Evolutionary conservation across 495 filamentous ascomycete genomes (phyloP), one percentile per base, ranked within the genome.

Genomic region (Chaetomium fimeti): DNA sequence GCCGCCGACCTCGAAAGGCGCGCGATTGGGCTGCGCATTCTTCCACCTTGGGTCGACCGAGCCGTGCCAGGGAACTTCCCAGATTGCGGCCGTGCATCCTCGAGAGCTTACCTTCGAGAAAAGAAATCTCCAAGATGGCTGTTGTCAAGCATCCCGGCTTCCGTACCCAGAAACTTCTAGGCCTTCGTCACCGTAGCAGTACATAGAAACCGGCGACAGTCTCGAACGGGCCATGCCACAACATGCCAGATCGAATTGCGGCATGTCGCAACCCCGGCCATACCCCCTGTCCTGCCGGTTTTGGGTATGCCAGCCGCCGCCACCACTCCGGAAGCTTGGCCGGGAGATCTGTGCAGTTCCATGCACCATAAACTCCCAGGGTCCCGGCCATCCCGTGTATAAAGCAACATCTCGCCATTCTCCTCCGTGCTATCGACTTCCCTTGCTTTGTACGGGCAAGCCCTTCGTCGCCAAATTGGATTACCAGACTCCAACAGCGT

Each of bases 301-400:
- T 63, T 60, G 66, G 66, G 27, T 60, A 42, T 62, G 61, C 58
- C 57, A 68, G 57, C 66, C 64, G 54, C 66, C 64, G 61, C 51
- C 66, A 64, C 20, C 55, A 45, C 64, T 64, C 68, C 65, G 57
- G 51, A 56, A 67, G 63, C 65, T 43, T 66, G 65, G 66, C 52
- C 57, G 59, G 40, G 64, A 57, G 64, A 60, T 56, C 58, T 51
- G 42, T 57, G 58, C 58, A 62, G 51, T 43, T 57, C 57, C 49
- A 45, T 28, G 49, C 43, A 12, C 58, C 58, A 32, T 18, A 5
- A 27, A 28, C 42, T 36, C 24, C 32, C n/a, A 48, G 57, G 53
- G 28, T 25, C 57, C 43, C 20, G 25, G 42, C 42, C 18, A 49
- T 49, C 42, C 20, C n/a, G n/a, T 25, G 15, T 61, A 62, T 61